These are phyloP conservation scores for Sordariomycetes sp. DNA, from an alignment of 2,329 filamentous ascomycete species.

Conservation along the genomic window DNA sequence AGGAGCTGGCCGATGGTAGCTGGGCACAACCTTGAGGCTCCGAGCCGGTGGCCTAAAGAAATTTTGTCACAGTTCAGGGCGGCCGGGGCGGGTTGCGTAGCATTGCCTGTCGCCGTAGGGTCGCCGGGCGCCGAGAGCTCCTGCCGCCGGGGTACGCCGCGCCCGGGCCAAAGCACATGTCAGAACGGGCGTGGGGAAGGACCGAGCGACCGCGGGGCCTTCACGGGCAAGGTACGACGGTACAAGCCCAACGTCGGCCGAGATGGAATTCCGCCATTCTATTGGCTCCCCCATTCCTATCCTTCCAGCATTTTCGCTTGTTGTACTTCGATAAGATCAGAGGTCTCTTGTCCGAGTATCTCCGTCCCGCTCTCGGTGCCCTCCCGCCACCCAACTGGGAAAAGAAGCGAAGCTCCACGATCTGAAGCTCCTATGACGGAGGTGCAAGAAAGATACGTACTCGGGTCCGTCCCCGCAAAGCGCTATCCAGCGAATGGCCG, in stretches of 20 bases:
- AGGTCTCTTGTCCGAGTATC: background rate
- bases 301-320: background rate
- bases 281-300: background rate
- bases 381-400: background rate
- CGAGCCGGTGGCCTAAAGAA: too few relatives aligned
- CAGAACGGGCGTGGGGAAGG: background rate
- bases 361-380: background rate
- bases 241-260: background rate
- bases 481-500: background rate
- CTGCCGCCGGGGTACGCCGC: background rate
- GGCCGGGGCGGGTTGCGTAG: too few relatives aligned
- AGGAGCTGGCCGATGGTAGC: too few relatives aligned
- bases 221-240: background rate
- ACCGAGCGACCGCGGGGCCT: background rate
- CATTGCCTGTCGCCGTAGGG: too few relatives aligned
- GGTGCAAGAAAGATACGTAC: background rate
- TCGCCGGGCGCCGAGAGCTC: background rate
- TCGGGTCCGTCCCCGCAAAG: background rate
- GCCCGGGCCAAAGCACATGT: background rate
- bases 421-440: background rate
- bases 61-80: too few relatives aligned
- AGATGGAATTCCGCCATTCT: background rate
- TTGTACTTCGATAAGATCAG: background rate
- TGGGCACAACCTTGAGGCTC: too few relatives aligned
- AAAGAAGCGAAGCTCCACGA: background rate